phyloP scores from a whole-genome alignment of 495 filamentous ascomycete genomes.

The Aspergillus kassunensis region DNA sequence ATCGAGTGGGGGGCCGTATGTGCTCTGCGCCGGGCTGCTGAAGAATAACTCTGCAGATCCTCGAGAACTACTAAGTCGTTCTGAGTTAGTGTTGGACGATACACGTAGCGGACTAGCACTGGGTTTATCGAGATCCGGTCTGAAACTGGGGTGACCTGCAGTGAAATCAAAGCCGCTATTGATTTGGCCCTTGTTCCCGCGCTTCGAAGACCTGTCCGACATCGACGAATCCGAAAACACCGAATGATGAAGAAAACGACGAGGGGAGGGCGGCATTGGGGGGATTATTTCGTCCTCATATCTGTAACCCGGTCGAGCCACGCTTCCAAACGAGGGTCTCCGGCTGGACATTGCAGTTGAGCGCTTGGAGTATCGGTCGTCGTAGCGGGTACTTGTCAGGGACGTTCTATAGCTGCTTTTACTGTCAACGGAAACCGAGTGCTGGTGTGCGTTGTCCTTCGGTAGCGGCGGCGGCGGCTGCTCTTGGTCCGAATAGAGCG shows the following conservation, averaged over 20 bases:
- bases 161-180: constrained; percentile 34
- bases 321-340: constrained; percentile 39
- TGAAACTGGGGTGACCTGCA: background rate
- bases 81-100: constrained; percentile 20
- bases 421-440: constrained; percentile 35
- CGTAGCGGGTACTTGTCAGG: constrained; percentile 40
- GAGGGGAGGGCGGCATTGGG: constrained; percentile 32
- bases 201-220: constrained; percentile 21
- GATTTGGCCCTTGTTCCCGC: constrained; percentile 21
- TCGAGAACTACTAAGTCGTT: constrained; percentile 19
- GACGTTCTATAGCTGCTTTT: constrained; percentile 46
- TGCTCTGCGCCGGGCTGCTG: constrained; percentile 18
- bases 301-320: constrained; percentile 29
- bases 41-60: constrained; percentile 25
- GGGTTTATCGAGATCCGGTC: constrained; percentile 4
- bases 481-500: constrained; percentile 17
- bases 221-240: constrained; percentile 23
- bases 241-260: constrained; percentile 23
- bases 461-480: constrained; percentile 29
- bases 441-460: constrained; percentile 23
- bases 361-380: constrained; percentile 24
- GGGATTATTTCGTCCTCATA: constrained; percentile 36
- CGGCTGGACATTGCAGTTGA: constrained; percentile 32
- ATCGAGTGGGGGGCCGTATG: constrained; percentile 13
- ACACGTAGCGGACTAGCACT: constrained; percentile 9